These are phyloP conservation scores for Aspergillus sparsus DNA, from an alignment of 495 filamentous ascomycete genomes.

Conservation along the genomic window DNA sequence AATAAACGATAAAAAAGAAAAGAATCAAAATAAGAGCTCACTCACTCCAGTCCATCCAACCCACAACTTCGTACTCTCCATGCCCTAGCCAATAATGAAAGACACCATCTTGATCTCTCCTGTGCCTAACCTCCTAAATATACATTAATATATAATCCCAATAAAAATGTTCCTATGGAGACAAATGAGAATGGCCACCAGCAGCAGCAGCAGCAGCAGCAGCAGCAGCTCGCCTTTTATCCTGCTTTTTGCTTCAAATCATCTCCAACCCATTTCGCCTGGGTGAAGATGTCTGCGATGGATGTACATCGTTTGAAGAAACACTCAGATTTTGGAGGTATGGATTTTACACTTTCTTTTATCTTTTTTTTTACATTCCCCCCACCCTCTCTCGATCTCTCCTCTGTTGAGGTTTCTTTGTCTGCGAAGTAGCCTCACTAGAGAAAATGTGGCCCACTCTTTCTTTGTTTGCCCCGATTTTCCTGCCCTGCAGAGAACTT, in stretches of 20 bases:
- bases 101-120: neutral
- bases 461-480: too few relatives aligned
- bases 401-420: conserved; percentile 4
- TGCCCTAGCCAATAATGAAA: neutral
- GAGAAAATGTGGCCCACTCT: neutral
- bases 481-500: too few relatives aligned
- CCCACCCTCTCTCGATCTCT: conserved; percentile 15
- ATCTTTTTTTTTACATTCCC: neutral
- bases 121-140: too few relatives aligned
- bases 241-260: conserved; percentile 81
- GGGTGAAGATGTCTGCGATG: conserved; percentile 73
- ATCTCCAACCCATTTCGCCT: conserved; percentile 79
- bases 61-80: neutral
- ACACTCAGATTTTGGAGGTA: conserved; percentile 69
- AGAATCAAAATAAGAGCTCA: too few relatives aligned
- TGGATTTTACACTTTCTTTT: conserved; percentile 4
- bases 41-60: neutral
- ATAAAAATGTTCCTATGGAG: conserved; percentile 40
- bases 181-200: conserved; percentile 21
- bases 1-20: too few relatives aligned
- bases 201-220: conserved; percentile 10
- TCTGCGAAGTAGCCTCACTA: neutral
- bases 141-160: neutral
- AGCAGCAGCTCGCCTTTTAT: conserved; percentile 55
- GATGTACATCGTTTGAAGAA: conserved; percentile 64